A percentile compares a stretch with the other conserved stretches of the same genome.
phyloP scores from a whole-genome alignment of 345 rosid genomes.

The Moricandia moricandioides region DNA sequence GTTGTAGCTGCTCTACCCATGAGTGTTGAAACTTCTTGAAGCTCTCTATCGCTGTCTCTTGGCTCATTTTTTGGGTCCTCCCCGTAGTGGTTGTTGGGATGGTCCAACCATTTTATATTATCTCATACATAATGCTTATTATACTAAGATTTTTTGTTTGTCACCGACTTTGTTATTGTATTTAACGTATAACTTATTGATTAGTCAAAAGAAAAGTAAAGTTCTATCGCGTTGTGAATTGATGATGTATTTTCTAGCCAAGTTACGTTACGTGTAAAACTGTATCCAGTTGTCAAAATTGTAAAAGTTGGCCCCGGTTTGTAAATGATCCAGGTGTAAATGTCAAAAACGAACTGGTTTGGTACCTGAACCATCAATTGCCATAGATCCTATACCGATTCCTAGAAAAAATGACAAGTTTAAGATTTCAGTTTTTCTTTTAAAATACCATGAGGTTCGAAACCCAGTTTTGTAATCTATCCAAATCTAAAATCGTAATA shows the following conservation, averaged over 20 bases:
- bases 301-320: not conserved
- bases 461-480: too few species aligned
- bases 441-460: too few species aligned
- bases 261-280: not conserved
- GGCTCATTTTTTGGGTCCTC: slow-evolving; percentile 23
- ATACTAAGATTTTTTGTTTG: not conserved
- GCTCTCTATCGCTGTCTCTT: slow-evolving; percentile 29
- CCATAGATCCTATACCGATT: not conserved
- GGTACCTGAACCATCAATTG: not conserved
- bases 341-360: not conserved
- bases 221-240: slow-evolving; percentile 9
- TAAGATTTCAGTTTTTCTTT: not conserved
- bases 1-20: slow-evolving; percentile 63
- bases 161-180: slow-evolving; percentile 16
- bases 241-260: not conserved
- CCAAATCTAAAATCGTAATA: too few species aligned
- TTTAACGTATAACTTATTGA: not conserved
- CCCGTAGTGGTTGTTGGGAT: not conserved
- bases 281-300: not conserved
- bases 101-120: not conserved
- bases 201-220: slow-evolving; percentile 4
- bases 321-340: not conserved
- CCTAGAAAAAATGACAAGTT: not conserved
- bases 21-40: slow-evolving; percentile 54
- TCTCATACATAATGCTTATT: not conserved